These are phyloP conservation scores for Fusarium zealandicum DNA, from an alignment of 2,329 filamentous ascomycete species.

Conservation along the genomic window DNA sequence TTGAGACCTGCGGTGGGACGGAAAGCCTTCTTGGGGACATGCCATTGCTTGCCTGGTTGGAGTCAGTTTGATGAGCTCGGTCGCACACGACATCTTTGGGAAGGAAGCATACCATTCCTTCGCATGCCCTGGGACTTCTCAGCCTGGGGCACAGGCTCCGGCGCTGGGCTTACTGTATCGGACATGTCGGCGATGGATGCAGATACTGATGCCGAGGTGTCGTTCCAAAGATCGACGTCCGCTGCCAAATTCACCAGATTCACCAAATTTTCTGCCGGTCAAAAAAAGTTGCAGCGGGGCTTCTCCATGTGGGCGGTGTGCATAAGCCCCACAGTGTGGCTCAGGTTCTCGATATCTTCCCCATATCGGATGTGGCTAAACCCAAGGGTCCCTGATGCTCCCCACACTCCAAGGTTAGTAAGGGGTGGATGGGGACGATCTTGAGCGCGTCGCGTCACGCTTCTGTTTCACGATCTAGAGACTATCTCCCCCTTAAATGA, in stretches of 20 bases:
- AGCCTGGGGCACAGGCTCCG: constrained; percentile 46
- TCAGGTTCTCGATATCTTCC: neutral
- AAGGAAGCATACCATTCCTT: constrained; percentile 72
- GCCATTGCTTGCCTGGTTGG: constrained; percentile 89
- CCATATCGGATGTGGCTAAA: constrained; percentile 10
- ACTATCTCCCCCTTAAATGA: constrained; percentile 10
- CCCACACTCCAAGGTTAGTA: constrained; percentile 31
- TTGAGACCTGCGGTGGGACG: constrained; percentile 80
- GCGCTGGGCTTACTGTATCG: constrained; percentile 41
- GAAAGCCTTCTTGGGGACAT: constrained; percentile 82
- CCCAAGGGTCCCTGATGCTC: constrained; percentile 34
- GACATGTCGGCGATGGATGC: constrained; percentile 52
- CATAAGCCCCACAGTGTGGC: constrained; percentile 27
- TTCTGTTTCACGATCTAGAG: constrained; percentile 31
- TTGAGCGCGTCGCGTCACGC: constrained; percentile 28
- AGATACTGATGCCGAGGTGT: constrained; percentile 12
- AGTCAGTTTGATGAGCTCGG: constrained; percentile 15
- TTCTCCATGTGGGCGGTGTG: constrained; percentile 32
- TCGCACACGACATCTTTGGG: neutral
- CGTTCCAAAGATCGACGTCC: constrained; percentile 9
- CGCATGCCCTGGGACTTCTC: constrained; percentile 70
- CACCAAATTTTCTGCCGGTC: constrained; percentile 42
- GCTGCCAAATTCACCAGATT: constrained; percentile 27
- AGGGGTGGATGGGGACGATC: constrained; percentile 36
- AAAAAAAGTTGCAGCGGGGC: constrained; percentile 36